These are phyloP conservation scores for Penicillium sp. DNA, from an alignment of 2,329 filamentous ascomycete genomes.

Conservation along the genomic window DNA sequence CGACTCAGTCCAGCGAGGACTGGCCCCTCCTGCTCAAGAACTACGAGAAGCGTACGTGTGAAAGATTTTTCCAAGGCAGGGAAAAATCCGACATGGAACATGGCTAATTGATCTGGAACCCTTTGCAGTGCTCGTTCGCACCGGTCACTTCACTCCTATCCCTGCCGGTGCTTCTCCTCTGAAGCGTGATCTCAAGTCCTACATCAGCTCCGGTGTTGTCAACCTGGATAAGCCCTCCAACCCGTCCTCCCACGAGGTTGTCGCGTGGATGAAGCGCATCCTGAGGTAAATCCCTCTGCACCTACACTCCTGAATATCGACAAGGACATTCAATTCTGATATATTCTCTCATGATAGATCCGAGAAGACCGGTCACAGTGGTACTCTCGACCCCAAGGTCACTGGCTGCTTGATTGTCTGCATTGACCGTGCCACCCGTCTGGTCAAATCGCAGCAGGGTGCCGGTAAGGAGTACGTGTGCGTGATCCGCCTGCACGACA, in stretches of 20 bases:
- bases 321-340: conserved; percentile 20
- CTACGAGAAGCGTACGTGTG: conserved; percentile 37
- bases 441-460: conserved; percentile 98
- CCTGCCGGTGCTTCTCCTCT: conserved; percentile 87
- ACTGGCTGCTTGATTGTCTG: conserved; percentile 94
- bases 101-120: conserved; percentile 11
- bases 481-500: conserved; percentile 93
- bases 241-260: conserved; percentile 96
- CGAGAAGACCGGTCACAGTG: conserved; percentile 97
- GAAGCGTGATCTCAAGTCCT: conserved; percentile 94
- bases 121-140: conserved; percentile 74
- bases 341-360: conserved; percentile 54
- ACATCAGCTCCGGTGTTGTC: conserved; percentile 96
- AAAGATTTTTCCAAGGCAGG: conserved; percentile 72
- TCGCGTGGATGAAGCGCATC: conserved; percentile 98
- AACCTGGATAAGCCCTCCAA: conserved; percentile 98
- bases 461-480: conserved; percentile 99
- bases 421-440: conserved; percentile 92
- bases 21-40: conserved; percentile 84
- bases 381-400: conserved; percentile 97
- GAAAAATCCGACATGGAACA: conserved; percentile 73
- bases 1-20: conserved; percentile 78
- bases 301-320: too few species aligned
- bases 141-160: conserved; percentile 95
- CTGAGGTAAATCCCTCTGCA: conserved; percentile 63